Evolutionary conservation across 1,139 yeast species (phyloP).

Genomic region (Arxiozyma heterogenica): DNA sequence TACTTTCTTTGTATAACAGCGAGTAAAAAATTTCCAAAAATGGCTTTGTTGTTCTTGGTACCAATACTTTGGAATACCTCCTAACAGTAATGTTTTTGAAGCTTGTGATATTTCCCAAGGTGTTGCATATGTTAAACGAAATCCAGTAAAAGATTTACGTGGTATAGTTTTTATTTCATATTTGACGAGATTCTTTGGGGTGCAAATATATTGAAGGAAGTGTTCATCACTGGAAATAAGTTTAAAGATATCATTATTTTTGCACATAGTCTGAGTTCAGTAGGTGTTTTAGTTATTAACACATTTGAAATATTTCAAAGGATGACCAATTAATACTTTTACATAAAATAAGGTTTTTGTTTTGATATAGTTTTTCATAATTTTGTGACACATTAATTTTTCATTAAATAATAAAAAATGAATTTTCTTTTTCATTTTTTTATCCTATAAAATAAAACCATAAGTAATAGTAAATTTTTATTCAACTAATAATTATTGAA

Average conservation of each 20-base stretch:
- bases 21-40: constrained; percentile 15
- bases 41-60: constrained; percentile 31
- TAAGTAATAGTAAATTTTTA: too few relatives aligned
- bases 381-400: not conserved
- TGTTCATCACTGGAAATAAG: not conserved
- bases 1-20: constrained; percentile 23
- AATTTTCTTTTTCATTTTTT: too few relatives aligned
- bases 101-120: constrained; percentile 41
- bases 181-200: not conserved
- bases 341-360: too few relatives aligned
- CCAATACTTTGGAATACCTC: constrained; percentile 63
- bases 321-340: too few relatives aligned
- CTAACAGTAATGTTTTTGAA: constrained; percentile 44
- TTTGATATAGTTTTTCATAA: too few relatives aligned
- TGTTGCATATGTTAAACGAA: constrained; percentile 46
- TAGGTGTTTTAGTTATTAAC: too few relatives aligned
- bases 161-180: constrained; percentile 25
- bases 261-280: not conserved
- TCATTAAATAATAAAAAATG: too few relatives aligned
- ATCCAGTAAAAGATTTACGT: constrained; percentile 51
- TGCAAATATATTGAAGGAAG: not conserved
- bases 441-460: not conserved
- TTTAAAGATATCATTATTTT: not conserved
- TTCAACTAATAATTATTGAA: too few relatives aligned
- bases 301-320: not conserved